Evolutionary conservation across 164 flowering plant species (phyloP).

Genomic region (Warburgia ugandensis): DNA sequence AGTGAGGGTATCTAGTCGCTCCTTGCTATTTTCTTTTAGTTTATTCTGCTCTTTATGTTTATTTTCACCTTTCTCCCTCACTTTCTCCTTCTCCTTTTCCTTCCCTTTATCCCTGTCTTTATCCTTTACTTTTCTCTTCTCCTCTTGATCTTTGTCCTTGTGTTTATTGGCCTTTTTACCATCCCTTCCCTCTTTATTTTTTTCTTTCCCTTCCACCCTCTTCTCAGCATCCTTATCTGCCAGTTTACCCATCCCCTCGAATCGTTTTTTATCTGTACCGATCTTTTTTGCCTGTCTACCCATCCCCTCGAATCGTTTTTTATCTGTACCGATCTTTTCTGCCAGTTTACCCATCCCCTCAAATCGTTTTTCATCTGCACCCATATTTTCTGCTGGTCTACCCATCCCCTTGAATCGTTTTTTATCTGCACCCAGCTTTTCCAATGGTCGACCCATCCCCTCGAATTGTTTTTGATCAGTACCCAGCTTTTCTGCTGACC

Average conservation of each 20-base stretch:
- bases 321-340: slow-evolving; percentile 15
- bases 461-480: too few relatives aligned
- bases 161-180: slow-evolving; percentile 24
- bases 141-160: slow-evolving; percentile 14
- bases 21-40: slow-evolving; percentile 24
- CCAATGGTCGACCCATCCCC: too few relatives aligned
- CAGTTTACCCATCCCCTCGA: slow-evolving; percentile 16
- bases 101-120: slow-evolving; percentile 30
- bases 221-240: slow-evolving; percentile 1
- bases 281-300: not conserved
- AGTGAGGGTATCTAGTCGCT: slow-evolving; percentile 8
- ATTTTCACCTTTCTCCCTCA: slow-evolving; percentile 24
- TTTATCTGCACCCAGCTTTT: too few relatives aligned
- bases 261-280: slow-evolving; percentile 23
- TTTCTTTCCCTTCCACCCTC: slow-evolving; percentile 24
- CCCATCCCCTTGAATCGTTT: slow-evolving; percentile 21
- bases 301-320: slow-evolving; percentile 21
- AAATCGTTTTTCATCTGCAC: slow-evolving; percentile 22
- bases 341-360: slow-evolving; percentile 13
- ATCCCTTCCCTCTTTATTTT: slow-evolving; percentile 21
- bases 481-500: too few relatives aligned
- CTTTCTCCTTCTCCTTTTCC: slow-evolving; percentile 38
- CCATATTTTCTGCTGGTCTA: not conserved
- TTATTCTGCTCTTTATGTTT: slow-evolving; percentile 28
- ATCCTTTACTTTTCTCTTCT: too few relatives aligned